Evolutionary conservation across 2,329 filamentous ascomycete genomes (phyloP), one percentile per base, ranked within the genome.

Genomic region (Diaporthe vaccinii): DNA sequence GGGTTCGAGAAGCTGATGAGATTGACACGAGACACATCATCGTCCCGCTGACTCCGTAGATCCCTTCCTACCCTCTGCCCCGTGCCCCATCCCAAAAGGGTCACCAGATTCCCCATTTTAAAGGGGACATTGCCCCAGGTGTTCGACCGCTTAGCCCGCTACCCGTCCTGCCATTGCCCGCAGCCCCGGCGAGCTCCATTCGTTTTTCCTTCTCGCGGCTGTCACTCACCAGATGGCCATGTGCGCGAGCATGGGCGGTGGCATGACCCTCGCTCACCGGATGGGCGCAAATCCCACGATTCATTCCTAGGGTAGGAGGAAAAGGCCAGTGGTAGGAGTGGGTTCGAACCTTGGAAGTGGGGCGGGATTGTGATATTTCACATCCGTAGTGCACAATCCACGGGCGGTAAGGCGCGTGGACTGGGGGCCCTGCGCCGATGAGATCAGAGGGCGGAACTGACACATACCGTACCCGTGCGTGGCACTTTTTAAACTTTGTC

Each of bases 281-380:
- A 41, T 57, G 41, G 46, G 61, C 31, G 22, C 22, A 36, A 41
- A 62, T 51, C 69, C 69, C 31, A 49, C 57, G 70, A 53, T 62
- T 62, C 55, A 49, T 51, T 51, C 55, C 55, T 28, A 53, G 57
- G 70, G 44, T 61, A 49, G 36, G 70, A 31, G 15, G n/a, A 61
- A n/a, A 61, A n/a, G 44, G 69, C 5, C 34, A 15, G 39, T 22
- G 31, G 20, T 14, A 36, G n/a, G 22, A 22, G 57, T 73, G 51
- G 53, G 59, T 55, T 36, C 49, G 68, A n/a, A 25, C 25, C 46
- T 49, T 61, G 57, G 62, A 68, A 65, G 71, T 71, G 71, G 74
- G 65, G 71, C 62, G 44, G 58, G 44, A 57, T 62, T 74, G 71
- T 76, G 74, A 74, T 59, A 71, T 12, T 71, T 76, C 70, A 74